Evolutionary conservation across 495 filamentous ascomycete species (phyloP).

Genomic region (Cenococcum geophilum): DNA sequence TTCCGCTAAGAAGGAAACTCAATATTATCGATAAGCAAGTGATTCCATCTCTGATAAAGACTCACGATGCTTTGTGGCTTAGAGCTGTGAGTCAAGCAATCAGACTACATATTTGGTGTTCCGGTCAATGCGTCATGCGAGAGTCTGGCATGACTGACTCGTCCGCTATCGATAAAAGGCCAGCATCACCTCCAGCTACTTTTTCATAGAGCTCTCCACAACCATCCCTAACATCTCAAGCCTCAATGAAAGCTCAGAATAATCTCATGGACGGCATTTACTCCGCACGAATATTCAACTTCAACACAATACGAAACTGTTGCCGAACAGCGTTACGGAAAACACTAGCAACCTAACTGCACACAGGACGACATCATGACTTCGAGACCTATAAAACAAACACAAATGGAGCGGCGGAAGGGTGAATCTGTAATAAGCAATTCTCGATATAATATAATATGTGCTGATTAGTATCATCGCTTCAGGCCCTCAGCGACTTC

Average conservation of each 20-base stretch:
- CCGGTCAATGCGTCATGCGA: neutral
- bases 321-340: neutral
- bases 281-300: neutral
- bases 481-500: slow-evolving; percentile 89
- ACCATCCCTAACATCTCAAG: neutral
- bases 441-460: neutral
- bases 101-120: too few species aligned
- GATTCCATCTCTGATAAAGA: too few species aligned
- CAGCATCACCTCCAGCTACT: neutral
- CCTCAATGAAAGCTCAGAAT: neutral
- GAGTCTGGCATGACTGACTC: slow-evolving; percentile 4
- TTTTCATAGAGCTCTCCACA: neutral
- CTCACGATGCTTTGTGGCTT: too few species aligned
- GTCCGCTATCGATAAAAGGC: slow-evolving; percentile 4
- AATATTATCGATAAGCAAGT: too few species aligned
- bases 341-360: neutral
- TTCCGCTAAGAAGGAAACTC: too few species aligned
- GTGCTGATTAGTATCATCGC: neutral
- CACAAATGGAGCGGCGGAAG: slow-evolving; percentile 61
- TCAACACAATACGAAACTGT: neutral
- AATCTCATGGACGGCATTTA: slow-evolving; percentile 7
- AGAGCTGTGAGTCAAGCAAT: too few species aligned
- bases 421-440: slow-evolving; percentile 62
- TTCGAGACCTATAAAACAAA: slow-evolving; percentile 26
- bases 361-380: slow-evolving; percentile 12